Percentiles rank a stretch among this genome's conserved stretches.
These are phyloP conservation scores for Syzygium jambos DNA, from an alignment of 345 rosid species.

Conservation along the genomic window DNA sequence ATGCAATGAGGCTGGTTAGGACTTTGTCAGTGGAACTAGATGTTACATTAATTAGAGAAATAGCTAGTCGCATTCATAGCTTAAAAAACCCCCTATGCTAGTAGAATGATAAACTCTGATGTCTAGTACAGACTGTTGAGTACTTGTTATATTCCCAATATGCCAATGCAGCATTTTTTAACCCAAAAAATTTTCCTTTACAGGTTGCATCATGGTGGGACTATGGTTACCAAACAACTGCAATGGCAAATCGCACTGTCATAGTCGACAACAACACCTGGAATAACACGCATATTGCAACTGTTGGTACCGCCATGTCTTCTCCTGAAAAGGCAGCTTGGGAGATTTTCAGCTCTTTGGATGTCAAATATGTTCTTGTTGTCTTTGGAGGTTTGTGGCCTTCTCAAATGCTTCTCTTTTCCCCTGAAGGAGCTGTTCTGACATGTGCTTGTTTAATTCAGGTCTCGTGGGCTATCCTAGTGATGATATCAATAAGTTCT, in stretches of 20 bases:
- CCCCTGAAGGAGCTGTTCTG: slow-evolving; percentile 8
- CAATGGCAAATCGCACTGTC: slow-evolving; percentile 99
- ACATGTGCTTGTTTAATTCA: slow-evolving; percentile 18
- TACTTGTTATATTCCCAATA: neutral
- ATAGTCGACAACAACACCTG: slow-evolving; percentile 98
- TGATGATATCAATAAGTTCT: slow-evolving; percentile 95
- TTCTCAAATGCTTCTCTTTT: neutral
- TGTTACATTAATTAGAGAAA: neutral
- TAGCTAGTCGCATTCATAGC: neutral
- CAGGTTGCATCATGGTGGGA: slow-evolving; percentile 99
- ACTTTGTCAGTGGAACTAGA: neutral
- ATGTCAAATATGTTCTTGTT: slow-evolving; percentile 95
- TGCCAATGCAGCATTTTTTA: neutral
- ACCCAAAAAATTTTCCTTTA: slow-evolving; percentile 1
- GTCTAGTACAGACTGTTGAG: neutral
- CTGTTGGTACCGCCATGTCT: slow-evolving; percentile 99
- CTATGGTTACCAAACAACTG: slow-evolving; percentile 98
- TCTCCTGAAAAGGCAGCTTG: slow-evolving; percentile 99
- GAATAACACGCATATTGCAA: slow-evolving; percentile 99
- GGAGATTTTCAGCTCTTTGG: slow-evolving; percentile 96
- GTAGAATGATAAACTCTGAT: neutral
- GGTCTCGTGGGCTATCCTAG: slow-evolving; percentile 99
- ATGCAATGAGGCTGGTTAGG: neutral
- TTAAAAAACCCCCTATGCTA: neutral
- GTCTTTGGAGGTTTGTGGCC: slow-evolving; percentile 87